These are phyloP conservation scores for Lolium multiflorum DNA, from an alignment of 176 grass and related monocot genomes.

Conservation along the genomic window DNA sequence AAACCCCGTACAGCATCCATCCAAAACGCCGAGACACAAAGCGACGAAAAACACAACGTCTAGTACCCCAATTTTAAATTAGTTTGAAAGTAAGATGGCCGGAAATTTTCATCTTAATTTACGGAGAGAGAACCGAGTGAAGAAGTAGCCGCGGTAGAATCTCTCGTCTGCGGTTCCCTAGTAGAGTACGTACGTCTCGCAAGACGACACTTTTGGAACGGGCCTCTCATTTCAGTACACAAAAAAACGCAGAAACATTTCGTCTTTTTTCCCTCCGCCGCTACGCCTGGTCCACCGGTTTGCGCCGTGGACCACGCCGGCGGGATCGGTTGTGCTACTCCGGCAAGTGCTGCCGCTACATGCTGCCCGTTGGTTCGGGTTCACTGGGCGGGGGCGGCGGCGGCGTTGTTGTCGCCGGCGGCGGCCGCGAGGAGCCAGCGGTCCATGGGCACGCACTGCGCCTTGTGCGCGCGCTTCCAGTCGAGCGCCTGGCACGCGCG, in stretches of 20 bases:
- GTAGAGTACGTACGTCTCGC: slow-evolving; percentile 52
- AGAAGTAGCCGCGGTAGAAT: not conserved
- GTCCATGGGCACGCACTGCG: slow-evolving; percentile 65
- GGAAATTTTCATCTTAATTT: not conserved
- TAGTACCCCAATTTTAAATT: not conserved
- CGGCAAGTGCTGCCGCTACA: not conserved
- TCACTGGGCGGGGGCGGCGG: not conserved
- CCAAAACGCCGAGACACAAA: slow-evolving; percentile 48
- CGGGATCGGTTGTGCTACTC: not conserved
- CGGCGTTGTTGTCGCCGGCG: slow-evolving; percentile 19
- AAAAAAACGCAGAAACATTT: not conserved
- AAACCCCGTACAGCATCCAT: slow-evolving; percentile 16
- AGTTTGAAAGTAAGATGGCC: not conserved
- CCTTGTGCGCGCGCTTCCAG: slow-evolving; percentile 76
- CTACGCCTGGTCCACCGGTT: slow-evolving; percentile 46
- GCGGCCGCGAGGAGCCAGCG: slow-evolving; percentile 52
- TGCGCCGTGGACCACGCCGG: slow-evolving; percentile 8
- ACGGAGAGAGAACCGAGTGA: not conserved
- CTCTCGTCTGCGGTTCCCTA: slow-evolving; percentile 26
- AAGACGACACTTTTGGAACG: slow-evolving; percentile 33
- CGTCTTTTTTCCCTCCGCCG: not conserved
- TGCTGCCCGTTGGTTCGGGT: not conserved
- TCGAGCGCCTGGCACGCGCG: slow-evolving; percentile 89
- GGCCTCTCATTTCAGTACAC: not conserved
- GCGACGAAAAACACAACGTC: not conserved